Conservation (phyloP, 108 stramenopile species). For the Cyclostephanos tholiformis region DNA sequence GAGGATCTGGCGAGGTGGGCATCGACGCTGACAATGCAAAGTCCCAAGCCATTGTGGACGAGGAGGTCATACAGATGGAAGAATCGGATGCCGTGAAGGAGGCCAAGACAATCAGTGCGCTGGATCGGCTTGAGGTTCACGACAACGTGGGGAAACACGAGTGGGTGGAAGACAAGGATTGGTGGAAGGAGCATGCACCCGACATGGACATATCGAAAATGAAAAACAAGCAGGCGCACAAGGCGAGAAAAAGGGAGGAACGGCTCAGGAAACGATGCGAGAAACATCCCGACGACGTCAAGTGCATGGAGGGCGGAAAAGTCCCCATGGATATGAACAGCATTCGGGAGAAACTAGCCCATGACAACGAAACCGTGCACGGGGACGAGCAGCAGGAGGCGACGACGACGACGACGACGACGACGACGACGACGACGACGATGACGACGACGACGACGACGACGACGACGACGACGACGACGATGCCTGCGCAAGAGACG, state of each 20-base stretch:
- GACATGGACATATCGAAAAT: slow-evolving; percentile 32
- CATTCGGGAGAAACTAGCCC: slow-evolving; percentile 29
- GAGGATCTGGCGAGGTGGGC: slow-evolving; percentile 49
- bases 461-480: background rate
- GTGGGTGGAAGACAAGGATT: slow-evolving; percentile 35
- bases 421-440: background rate
- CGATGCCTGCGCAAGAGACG: background rate
- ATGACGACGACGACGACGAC: slow-evolving; percentile 1
- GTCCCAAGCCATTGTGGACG: slow-evolving; percentile 40
- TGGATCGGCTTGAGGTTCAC: slow-evolving; percentile 11
- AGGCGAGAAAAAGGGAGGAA: slow-evolving; percentile 29
- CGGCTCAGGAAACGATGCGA: slow-evolving; percentile 3
- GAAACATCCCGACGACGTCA: slow-evolving; percentile 7
- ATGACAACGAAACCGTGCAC: slow-evolving; percentile 14
- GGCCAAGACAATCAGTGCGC: background rate
- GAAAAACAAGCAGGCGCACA: slow-evolving; percentile 16
- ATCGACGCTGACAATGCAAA: slow-evolving; percentile 55
- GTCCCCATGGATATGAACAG: slow-evolving; percentile 26
- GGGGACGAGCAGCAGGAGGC: background rate
- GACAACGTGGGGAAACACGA: slow-evolving; percentile 28
- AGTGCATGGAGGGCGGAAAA: slow-evolving; percentile 11
- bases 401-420: background rate
- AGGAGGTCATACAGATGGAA: slow-evolving; percentile 36
- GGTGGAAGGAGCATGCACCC: slow-evolving; percentile 42
- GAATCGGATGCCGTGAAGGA: slow-evolving; percentile 15